Conservation (phyloP, 2,329 filamentous ascomycete genomes). For the Juglanconis sp. region DNA sequence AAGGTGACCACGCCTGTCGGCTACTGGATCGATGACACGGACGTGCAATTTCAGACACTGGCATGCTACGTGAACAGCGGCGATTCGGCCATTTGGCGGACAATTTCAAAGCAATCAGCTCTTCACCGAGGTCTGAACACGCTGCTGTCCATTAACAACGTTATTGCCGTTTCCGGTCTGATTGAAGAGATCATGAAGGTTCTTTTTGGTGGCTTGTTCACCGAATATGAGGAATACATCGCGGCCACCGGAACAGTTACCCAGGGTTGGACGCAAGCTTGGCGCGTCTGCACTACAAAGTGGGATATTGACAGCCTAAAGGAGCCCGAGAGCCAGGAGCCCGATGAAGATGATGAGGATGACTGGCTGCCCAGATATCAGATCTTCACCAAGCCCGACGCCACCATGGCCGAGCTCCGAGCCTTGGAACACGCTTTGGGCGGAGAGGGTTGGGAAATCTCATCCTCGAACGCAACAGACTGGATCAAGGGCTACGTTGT, state of each 20-base stretch:
- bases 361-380: constrained; percentile 10
- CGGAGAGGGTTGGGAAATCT: constrained; percentile 1
- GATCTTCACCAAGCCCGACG: neutral
- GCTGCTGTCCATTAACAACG: neutral
- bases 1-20: neutral
- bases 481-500: constrained; percentile 1
- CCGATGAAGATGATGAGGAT: constrained; percentile 8
- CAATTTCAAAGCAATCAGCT: neutral
- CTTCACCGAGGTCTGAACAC: constrained; percentile 6
- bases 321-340: neutral
- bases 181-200: neutral
- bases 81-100: neutral
- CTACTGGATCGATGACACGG: constrained; percentile 5
- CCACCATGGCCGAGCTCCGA: neutral
- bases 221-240: neutral
- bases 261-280: constrained; percentile 12
- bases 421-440: constrained; percentile 1
- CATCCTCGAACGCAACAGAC: neutral
- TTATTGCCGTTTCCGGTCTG: neutral
- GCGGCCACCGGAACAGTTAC: constrained; percentile 1
- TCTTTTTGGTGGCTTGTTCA: neutral
- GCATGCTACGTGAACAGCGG: neutral
- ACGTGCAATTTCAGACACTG: constrained; percentile 3
- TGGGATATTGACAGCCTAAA: constrained; percentile 1
- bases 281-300: constrained; percentile 4